Percentiles rank a stretch among this genome's conserved stretches.
phyloP scores from a whole-genome alignment of 1,139 yeast genomes.

The Barnettozyma hawaiiensis region DNA sequence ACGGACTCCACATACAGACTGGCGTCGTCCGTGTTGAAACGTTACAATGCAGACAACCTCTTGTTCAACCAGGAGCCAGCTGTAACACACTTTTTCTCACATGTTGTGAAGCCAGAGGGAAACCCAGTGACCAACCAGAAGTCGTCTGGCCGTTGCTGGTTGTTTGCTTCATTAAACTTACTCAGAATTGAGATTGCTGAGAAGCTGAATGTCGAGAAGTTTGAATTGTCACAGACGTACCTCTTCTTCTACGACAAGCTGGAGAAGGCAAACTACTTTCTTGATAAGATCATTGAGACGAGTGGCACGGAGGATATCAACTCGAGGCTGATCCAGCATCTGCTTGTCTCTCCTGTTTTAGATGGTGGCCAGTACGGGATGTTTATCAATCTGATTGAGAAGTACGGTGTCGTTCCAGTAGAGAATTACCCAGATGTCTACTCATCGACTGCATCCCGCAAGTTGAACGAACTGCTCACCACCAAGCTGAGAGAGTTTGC shows the following conservation, averaged over 20 bases:
- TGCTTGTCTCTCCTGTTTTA: conserved; percentile 56
- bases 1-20: conserved; percentile 31
- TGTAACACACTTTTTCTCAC: conserved; percentile 42
- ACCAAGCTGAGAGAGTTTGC: conserved; percentile 74
- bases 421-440: conserved; percentile 65
- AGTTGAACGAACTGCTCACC: conserved; percentile 55
- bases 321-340: conserved; percentile 59
- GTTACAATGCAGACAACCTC: conserved; percentile 31
- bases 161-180: conserved; percentile 75
- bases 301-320: conserved; percentile 57
- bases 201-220: conserved; percentile 58
- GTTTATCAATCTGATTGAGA: conserved; percentile 67
- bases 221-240: conserved; percentile 71
- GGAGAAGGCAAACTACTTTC: conserved; percentile 69
- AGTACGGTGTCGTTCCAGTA: conserved; percentile 76
- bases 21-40: conserved; percentile 36
- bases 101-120: conserved; percentile 55
- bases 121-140: conserved; percentile 70
- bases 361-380: conserved; percentile 90
- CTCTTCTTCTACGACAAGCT: conserved; percentile 69
- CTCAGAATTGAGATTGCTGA: conserved; percentile 58
- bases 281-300: conserved; percentile 70
- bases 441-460: conserved; percentile 53
- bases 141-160: conserved; percentile 80
- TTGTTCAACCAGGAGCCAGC: conserved; percentile 21